Evolutionary conservation across 208 protist genomes (phyloP).

Genomic region (Trypanosomatidae sp.): DNA sequence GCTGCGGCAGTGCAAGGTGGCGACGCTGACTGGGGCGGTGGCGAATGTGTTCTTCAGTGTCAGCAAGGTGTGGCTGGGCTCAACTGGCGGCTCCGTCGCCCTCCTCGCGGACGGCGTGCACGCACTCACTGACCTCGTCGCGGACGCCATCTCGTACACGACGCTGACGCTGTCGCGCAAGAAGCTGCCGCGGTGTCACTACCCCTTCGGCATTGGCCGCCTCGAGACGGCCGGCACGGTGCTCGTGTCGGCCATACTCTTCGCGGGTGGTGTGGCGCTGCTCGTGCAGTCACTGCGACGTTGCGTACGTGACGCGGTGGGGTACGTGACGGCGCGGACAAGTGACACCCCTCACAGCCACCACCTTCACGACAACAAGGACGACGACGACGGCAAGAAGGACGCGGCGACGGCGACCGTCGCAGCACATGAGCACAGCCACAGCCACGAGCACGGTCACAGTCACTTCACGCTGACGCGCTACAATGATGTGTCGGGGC

Average conservation of each 20-base stretch:
- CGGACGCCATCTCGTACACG: slow-evolving; percentile 67
- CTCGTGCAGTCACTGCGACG: slow-evolving; percentile 45
- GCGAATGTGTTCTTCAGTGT: slow-evolving; percentile 74
- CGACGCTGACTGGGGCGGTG: slow-evolving; percentile 37
- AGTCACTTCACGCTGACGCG: slow-evolving; percentile 62
- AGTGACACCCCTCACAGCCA: background rate
- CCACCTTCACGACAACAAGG: slow-evolving; percentile 6
- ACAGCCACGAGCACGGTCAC: slow-evolving; percentile 31
- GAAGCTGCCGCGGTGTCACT: slow-evolving; percentile 59
- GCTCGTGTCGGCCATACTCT: slow-evolving; percentile 56
- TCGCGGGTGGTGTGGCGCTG: slow-evolving; percentile 64
- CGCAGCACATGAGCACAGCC: slow-evolving; percentile 6
- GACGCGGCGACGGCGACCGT: background rate
- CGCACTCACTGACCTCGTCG: slow-evolving; percentile 64
- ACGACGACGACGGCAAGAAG: background rate
- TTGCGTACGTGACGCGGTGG: slow-evolving; percentile 16
- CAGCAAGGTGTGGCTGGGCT: slow-evolving; percentile 59
- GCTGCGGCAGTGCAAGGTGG: slow-evolving; percentile 54
- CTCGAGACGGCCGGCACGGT: slow-evolving; percentile 75
- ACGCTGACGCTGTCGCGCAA: slow-evolving; percentile 46
- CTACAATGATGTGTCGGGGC: slow-evolving; percentile 24
- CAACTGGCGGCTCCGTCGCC: slow-evolving; percentile 65
- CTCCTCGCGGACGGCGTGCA: slow-evolving; percentile 83
- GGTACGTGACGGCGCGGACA: background rate
- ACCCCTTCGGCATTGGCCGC: slow-evolving; percentile 73